A percentile compares a stretch with the other conserved stretches of the same genome.
Conservation (phyloP, 176 grass and related monocot genomes). For the Luzula sylvatica region DNA sequence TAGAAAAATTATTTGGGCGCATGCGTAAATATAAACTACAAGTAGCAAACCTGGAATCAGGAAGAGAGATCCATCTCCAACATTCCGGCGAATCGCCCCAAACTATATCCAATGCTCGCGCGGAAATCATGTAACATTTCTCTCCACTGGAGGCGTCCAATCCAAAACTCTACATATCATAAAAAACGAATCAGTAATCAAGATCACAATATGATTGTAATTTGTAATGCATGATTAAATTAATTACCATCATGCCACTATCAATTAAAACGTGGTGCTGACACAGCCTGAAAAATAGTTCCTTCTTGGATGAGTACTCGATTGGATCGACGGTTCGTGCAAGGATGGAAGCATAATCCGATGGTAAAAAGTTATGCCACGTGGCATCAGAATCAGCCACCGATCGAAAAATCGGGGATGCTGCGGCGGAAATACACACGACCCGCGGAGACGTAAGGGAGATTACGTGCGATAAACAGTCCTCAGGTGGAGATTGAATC, state of each 20-base stretch:
- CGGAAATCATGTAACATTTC: constrained; percentile 32
- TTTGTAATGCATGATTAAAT: no score
- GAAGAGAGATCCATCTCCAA: constrained; percentile 16
- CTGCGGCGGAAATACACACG: constrained; percentile 39
- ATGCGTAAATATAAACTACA: not conserved
- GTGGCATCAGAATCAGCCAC: constrained; percentile 56
- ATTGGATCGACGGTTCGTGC: no score
- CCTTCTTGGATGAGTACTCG: no score
- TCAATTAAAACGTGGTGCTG: no score
- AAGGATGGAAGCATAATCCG: no score
- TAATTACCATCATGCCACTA: no score
- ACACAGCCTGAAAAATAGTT: no score
- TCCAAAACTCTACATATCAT: constrained; percentile 19
- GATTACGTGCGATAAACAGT: constrained; percentile 62
- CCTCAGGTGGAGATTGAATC: constrained; percentile 50
- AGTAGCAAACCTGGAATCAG: constrained; percentile 15
- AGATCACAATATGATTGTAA: no score
- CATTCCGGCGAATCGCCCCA: constrained; percentile 1
- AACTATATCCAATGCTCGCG: constrained; percentile 4
- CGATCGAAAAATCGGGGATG: constrained; percentile 43
- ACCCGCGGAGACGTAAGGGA: constrained; percentile 53
- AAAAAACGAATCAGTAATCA: not conserved
- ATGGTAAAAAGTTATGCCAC: constrained; percentile 45
- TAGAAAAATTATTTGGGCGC: no score
- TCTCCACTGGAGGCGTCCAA: constrained; percentile 24